phyloP scores from a whole-genome alignment of 2,329 filamentous ascomycete species.

The Rhinocladiella mackenziei region DNA sequence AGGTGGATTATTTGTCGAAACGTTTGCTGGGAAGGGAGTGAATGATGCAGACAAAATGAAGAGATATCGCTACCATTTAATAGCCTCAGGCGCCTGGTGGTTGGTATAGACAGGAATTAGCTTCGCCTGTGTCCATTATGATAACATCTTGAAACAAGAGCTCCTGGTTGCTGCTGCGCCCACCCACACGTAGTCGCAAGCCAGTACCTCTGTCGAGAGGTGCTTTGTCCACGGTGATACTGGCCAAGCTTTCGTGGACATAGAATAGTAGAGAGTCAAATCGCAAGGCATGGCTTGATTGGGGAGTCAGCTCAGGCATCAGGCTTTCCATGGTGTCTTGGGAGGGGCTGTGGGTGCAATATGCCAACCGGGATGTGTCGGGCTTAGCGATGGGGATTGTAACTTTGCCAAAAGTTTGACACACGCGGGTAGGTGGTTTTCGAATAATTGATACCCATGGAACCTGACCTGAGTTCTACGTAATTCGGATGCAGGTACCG shows the following conservation, averaged over 20 bases:
- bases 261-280: too few relatives aligned
- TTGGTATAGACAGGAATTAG: neutral
- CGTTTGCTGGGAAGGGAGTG: neutral
- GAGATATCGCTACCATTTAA: neutral
- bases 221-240: neutral
- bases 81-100: neutral
- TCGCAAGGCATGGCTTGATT: neutral
- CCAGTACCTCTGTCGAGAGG: neutral
- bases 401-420: too few relatives aligned
- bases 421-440: too few relatives aligned
- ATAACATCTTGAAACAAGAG: too few relatives aligned
- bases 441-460: too few relatives aligned
- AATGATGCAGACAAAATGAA: neutral
- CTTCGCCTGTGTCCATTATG: too few relatives aligned
- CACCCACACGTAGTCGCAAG: conserved; percentile 1
- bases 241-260: too few relatives aligned
- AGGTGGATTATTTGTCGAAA: neutral
- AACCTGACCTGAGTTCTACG: too few relatives aligned
- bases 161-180: conserved; percentile 1
- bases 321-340: conserved; percentile 3
- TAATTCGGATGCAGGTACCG: too few relatives aligned
- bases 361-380: too few relatives aligned
- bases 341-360: neutral
- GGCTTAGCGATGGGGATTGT: too few relatives aligned
- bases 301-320: conserved; percentile 1